Base-by-base conservation (phyloP, 352 stramenopile species). In the Elongisporangium prolatum region DNA sequence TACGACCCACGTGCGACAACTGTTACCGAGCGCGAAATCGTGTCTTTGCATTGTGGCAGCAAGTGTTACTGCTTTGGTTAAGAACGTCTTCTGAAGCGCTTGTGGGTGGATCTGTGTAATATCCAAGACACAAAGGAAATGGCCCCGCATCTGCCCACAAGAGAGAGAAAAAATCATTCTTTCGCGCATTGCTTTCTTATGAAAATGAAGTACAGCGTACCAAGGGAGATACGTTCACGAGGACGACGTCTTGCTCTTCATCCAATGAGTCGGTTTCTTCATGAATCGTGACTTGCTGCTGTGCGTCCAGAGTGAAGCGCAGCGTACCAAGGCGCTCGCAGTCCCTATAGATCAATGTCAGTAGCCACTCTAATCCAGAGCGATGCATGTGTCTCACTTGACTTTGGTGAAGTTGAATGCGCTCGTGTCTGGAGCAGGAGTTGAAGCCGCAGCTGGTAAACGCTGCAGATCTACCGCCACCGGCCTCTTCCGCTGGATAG, bases 141-240 rank as follows among this genome's bases (percentile, higher is more conserved):
- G 83, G 2, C 78, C 77, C 34, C 64, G 67, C 54, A 90, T 80
- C 82, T 91, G 18, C 5, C 53, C 2, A 18, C 2, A 57, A n/a
- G 21, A 57, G 25, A 24, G n/a, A 54, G 3, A 37, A 14, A 1
- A 13, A 40, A 13, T 40, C 4, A 13, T 9, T 8, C 28, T 40
- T 40, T 13, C 3, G 24, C 7, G 24, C 24, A 34, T 34, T 34
- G 24, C 24, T 34, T 34, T 34, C 24, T 3, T 34, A 7, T 34
- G 3, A 34, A 34, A 34, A 34, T 7, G 7, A 7, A 34, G 7
- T 34, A 7, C 24, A 3, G 7, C 69, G 14, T 62, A 92, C 82
- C 65, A 92, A 66, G 13, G 83, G 83, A 8, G 78, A 77, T 6
- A 90, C 68, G 59, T 92, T 92, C 8, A 88, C 67, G 13, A 92